Conservation (phyloP, 192 early-diverging fungal species). For the Diversispora epigaea region DNA sequence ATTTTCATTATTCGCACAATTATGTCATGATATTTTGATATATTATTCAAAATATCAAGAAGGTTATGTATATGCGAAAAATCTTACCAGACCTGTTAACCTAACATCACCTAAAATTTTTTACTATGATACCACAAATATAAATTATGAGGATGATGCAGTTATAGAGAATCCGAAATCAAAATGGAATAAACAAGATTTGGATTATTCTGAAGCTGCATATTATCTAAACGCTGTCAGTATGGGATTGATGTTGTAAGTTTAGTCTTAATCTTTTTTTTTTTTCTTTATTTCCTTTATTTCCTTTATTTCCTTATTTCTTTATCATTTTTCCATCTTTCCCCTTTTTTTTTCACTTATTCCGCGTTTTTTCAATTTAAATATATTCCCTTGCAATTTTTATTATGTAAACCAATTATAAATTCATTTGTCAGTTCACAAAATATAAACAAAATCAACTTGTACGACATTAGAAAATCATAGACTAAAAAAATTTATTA, state of each 20-base stretch:
- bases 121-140: no score
- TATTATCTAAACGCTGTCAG: not conserved
- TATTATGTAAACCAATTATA: no score
- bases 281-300: not conserved
- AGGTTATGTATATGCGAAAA: not conserved
- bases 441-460: no score
- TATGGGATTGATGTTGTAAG: constrained; percentile 7
- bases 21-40: constrained; percentile 3
- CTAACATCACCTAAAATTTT: no score
- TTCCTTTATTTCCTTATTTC: not conserved
- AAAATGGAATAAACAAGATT: not conserved
- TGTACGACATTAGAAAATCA: no score
- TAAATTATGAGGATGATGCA: not conserved
- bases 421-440: no score
- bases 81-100: no score
- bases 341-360: no score
- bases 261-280: not conserved
- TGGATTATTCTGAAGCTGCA: no score
- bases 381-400: no score
- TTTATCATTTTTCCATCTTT: not conserved
- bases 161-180: not conserved
- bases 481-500: no score
- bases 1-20: not conserved
- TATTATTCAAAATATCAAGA: constrained; percentile 13
- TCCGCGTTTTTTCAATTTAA: no score